Evolutionary conservation across 169 alveolate genomes (phyloP), one percentile per base, ranked within the genome.

Genomic region (Blepharisma undulans): DNA sequence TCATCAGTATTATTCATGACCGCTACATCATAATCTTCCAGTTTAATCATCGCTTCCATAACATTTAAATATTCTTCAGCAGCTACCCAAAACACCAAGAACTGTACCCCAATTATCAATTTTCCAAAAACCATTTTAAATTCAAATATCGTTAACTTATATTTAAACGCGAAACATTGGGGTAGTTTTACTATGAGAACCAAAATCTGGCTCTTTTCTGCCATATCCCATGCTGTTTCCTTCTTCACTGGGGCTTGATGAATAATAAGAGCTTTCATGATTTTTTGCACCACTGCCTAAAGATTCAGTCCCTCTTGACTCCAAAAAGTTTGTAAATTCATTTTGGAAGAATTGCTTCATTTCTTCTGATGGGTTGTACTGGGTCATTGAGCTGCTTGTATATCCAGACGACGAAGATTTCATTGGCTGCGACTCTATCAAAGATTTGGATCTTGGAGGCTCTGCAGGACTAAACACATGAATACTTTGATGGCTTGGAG

Each of bases 361-460:
- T 78, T 78, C 86, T 21, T 32, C 34, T 27, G 61, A 27, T 2
- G 86, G 86, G 7, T 27, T 36, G 86, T 78, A 78, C 8, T 78
- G 29, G 18, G 86, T 78, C 86, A 78, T 78, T 8, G 86, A 78
- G 60, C 86, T 78, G 71, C 86, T 78, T 29, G 86, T 78, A 78
- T 78, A 78, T 32, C 86, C 86, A 29, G 86, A 78, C 8, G 86
- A 78, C 7, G 29, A 34, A 32, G 29, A 27, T 6, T 78, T 78
- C 60, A 21, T 78, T 48, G 66, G 66, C 66, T 48, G 66, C 14
- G 66, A 48, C 66, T 48, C 66, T 48, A 10, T 12, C 66, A 48
- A 48, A 2, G 66, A 48, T 48, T 48, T 48, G 14, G 66, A 48
- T 48, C 66, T 48, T 48, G 66, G 66, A 48, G 66, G 66, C 66